Evolutionary conservation across 768 basidiomycete species (phyloP).

Genomic region (Leucocoprinus sp.): DNA sequence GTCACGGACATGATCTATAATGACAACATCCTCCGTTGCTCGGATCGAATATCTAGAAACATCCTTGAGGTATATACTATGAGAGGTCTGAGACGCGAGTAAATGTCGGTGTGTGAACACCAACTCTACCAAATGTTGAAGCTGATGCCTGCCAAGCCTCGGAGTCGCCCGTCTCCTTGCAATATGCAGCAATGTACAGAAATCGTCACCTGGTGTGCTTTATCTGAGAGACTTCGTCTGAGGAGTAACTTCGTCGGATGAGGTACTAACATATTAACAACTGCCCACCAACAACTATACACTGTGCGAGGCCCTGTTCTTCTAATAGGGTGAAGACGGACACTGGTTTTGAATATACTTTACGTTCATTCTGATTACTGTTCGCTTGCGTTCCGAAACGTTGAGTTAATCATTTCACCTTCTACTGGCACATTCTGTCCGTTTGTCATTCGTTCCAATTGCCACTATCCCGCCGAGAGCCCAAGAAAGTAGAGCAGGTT

Average conservation of each 20-base stretch:
- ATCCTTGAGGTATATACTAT: no score
- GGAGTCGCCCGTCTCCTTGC: no score
- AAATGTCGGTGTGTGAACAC: no score
- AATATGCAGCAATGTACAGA: no score
- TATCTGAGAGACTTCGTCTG: no score
- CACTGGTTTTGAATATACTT: neutral
- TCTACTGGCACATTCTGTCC: conserved; percentile 9
- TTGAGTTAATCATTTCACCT: neutral
- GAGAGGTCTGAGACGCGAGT: neutral
- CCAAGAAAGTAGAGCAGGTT: neutral
- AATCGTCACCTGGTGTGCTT: no score
- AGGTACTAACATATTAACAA: neutral
- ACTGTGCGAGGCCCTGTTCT: neutral
- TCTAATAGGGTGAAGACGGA: conserved; percentile 3
- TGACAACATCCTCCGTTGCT: neutral
- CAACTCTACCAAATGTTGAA: no score
- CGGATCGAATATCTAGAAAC: no score
- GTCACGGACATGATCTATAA: neutral
- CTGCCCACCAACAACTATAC: neutral
- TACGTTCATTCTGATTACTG: neutral
- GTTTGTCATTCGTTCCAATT: neutral
- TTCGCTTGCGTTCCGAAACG: conserved; percentile 2
- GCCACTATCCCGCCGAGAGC: neutral
- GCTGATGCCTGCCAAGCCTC: no score
- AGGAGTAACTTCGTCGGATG: no score